Percentiles rank a stretch among this genome's conserved stretches.
These are phyloP conservation scores for Ceratocystis huliohia DNA, from an alignment of 2,329 filamentous ascomycete genomes.

Conservation along the genomic window DNA sequence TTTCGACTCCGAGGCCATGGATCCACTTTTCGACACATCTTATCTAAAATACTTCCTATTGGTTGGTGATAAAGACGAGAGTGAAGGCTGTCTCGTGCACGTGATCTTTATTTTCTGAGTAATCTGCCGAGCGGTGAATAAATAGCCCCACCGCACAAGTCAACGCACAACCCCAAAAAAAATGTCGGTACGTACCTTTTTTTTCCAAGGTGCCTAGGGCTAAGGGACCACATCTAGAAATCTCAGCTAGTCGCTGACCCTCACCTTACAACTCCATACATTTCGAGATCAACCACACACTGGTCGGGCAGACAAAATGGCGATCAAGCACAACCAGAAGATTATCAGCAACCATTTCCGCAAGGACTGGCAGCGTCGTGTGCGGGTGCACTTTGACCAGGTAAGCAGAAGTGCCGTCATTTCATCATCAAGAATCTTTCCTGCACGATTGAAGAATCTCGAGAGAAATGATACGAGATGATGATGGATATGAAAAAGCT, in stretches of 20 bases:
- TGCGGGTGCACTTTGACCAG: conserved; percentile 99
- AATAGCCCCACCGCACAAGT: conserved; percentile 17
- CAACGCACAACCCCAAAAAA: conserved; percentile 16
- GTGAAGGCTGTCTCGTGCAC: conserved; percentile 2
- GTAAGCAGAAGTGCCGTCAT: conserved; percentile 34
- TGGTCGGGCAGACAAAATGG: conserved; percentile 32
- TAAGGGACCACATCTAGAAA: conserved; percentile 22
- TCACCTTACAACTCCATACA: conserved; percentile 19
- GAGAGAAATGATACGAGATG: conserved; percentile 15
- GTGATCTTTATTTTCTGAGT: conserved; percentile 13
- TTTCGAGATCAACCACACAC: conserved; percentile 21
- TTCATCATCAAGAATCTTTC: conserved; percentile 18
- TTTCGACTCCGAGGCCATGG: conserved; percentile 11
- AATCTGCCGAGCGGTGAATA: conserved; percentile 19
- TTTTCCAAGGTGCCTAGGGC: conserved; percentile 21
- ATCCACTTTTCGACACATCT: conserved; percentile 3
- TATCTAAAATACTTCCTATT: conserved; percentile 16
- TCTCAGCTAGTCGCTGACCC: conserved; percentile 21
- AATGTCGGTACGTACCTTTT: conserved; percentile 22
- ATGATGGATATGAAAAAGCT: conserved; percentile 7
- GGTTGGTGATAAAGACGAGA: conserved; percentile 14
- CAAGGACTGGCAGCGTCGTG: conserved; percentile 99
- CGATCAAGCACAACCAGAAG: conserved; percentile 99
- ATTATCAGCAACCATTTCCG: conserved; percentile 98
- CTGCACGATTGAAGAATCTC: conserved; percentile 9